Percentiles rank a stretch among this genome's conserved stretches.
phyloP scores from a whole-genome alignment of 495 filamentous ascomycete genomes.

The Niebla homalea region DNA sequence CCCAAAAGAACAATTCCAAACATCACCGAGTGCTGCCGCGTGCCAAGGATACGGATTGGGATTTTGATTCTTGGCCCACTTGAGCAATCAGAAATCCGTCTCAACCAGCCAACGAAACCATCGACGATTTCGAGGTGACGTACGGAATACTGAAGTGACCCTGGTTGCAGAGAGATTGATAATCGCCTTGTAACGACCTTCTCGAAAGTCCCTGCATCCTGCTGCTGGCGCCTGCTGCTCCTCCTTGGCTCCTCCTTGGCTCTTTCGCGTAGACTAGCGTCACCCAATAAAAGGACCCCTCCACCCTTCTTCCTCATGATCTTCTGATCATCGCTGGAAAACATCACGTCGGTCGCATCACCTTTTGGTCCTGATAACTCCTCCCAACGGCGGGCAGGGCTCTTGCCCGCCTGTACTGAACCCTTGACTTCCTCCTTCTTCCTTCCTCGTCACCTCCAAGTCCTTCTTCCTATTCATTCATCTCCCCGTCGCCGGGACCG shows the following conservation, averaged over 20 bases:
- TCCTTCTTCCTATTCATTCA: background rate
- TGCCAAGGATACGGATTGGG: too few relatives aligned
- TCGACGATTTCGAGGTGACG: too few relatives aligned
- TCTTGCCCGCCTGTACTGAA: constrained; percentile 11
- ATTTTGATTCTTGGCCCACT: too few relatives aligned
- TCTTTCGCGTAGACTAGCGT: background rate
- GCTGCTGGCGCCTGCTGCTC: background rate
- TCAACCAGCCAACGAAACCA: too few relatives aligned
- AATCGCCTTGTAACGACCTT: background rate
- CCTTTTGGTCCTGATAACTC: background rate
- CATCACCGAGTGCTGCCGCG: too few relatives aligned
- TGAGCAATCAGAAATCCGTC: too few relatives aligned
- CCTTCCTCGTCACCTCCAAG: constrained; percentile 1
- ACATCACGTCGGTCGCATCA: background rate
- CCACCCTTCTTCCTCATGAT: background rate
- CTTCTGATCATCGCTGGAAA: background rate
- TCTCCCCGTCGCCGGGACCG: background rate
- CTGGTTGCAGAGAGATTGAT: background rate
- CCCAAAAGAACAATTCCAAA: too few relatives aligned
- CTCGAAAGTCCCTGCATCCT: constrained; percentile 1
- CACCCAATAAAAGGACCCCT: constrained; percentile 1
- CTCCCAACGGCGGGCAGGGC: constrained; percentile 8
- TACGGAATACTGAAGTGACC: too few relatives aligned
- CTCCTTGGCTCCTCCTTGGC: too few relatives aligned
- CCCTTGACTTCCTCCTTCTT: background rate